Base-by-base conservation (phyloP, 2,329 filamentous ascomycete species). In the Plenodomus lindquistii region DNA sequence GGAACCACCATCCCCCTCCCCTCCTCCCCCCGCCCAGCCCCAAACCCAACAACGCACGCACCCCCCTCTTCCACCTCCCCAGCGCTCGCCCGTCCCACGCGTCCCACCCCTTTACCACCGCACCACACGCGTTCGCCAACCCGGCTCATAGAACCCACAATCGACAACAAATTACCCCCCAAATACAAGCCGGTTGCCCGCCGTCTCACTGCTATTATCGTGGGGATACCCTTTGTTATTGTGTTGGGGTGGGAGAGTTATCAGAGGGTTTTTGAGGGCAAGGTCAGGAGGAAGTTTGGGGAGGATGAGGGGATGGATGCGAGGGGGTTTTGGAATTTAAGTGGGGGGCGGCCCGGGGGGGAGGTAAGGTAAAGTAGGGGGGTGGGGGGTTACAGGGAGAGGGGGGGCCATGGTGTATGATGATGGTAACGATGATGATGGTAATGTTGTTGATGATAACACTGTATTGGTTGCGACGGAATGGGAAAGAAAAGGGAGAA, bases 181-280 rank as follows among this genome's bases (percentile, higher is more conserved):
- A 69, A 71, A 37, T 73, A 73, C 58, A 64, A 65, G 42, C 59
- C 62, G 3, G 64, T 66, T 1, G 64, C 61, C 38, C 53, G 69
- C 2, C 48, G 67, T 1, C 56, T 72, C 1, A 67, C 62, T 24
- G 57, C 61, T 11, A 68, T 73, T 5, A 70, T 73, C 5, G 69
- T 73, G 8, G 66, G 63, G 9, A 46, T 71, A 24, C 71, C 71
- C 1, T 44, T 73, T 24, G 53, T 69, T 0, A 21, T 72, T 10
- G 69, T 73, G 18, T 54, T 64, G 24, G 62, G 69, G 17, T 70
- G 54, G 18, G 66, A 72, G 42, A 34, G 73, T 48, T 70, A 62
- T 37, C 44, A 57, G 36, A 50, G 69, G 46, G 27, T 31, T 7
- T 61, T 57, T 62, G 47, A 46, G 48, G 55, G 44, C 2, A 47